Percentiles rank a stretch among this genome's conserved stretches.
phyloP scores from a whole-genome alignment of 371 early-diverging fungal genomes.

The Syncephalastrum racemosum region DNA sequence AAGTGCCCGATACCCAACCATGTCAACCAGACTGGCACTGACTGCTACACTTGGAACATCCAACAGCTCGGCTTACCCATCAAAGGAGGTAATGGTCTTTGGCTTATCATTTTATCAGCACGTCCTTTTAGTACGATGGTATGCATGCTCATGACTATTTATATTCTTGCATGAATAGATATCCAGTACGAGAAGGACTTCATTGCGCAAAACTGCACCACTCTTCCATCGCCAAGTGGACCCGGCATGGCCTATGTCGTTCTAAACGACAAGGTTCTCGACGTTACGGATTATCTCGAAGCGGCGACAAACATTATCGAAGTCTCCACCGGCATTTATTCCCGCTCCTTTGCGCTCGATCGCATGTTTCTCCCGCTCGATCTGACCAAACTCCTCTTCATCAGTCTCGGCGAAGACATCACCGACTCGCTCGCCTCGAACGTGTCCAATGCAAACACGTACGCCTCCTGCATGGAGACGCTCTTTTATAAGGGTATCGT shows the following conservation, averaged over 20 bases:
- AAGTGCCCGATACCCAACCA: slow-evolving; percentile 42
- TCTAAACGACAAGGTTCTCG: slow-evolving; percentile 37
- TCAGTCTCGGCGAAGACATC: slow-evolving; percentile 46
- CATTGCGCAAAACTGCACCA: slow-evolving; percentile 33
- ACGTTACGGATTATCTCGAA: slow-evolving; percentile 41
- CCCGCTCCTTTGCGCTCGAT: slow-evolving; percentile 39
- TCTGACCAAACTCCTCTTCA: slow-evolving; percentile 34
- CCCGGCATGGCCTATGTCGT: slow-evolving; percentile 37
- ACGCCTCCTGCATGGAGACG: slow-evolving; percentile 27
- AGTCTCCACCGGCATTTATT: slow-evolving; percentile 31
- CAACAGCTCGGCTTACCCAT: slow-evolving; percentile 4
- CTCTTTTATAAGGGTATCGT: slow-evolving; percentile 39
- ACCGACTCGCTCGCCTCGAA: slow-evolving; percentile 34
- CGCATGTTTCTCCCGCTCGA: slow-evolving; percentile 47
- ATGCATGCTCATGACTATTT: not conserved
- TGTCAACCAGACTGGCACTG: slow-evolving; percentile 31
- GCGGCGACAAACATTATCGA: slow-evolving; percentile 34
- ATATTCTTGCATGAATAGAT: slow-evolving; percentile 16
- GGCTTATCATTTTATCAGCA: too few relatives aligned
- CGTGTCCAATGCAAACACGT: slow-evolving; percentile 25
- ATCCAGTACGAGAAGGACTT: slow-evolving; percentile 27
- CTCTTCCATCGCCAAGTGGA: slow-evolving; percentile 23
- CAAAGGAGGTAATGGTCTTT: slow-evolving; percentile 6
- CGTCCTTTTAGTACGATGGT: too few relatives aligned
- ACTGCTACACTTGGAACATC: slow-evolving; percentile 29